Evolutionary conservation across 2,329 filamentous ascomycete genomes (phyloP).

Genomic region (Leptographium radiaticola): DNA sequence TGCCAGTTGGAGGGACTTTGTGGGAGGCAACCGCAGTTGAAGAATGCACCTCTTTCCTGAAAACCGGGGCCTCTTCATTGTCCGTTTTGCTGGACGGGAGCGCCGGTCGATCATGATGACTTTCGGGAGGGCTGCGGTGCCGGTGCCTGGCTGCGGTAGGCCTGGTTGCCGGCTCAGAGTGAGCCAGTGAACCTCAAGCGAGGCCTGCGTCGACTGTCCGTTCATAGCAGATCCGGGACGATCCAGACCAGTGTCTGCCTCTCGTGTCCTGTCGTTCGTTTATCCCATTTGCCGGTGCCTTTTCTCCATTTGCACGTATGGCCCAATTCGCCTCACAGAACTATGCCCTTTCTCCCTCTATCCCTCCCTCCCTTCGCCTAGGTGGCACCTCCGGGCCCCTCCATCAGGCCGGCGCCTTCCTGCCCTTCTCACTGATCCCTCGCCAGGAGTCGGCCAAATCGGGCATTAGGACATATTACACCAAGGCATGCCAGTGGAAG

Average conservation of each 20-base stretch:
- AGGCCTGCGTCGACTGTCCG: neutral
- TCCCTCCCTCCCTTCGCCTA: neutral
- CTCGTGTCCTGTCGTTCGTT: neutral
- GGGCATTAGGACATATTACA: neutral
- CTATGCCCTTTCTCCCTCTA: neutral
- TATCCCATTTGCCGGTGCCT: neutral
- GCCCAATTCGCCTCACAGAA: neutral
- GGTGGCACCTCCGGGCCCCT: neutral
- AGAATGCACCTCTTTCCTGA: neutral
- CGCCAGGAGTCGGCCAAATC: neutral
- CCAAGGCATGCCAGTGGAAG: neutral
- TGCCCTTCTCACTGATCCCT: neutral
- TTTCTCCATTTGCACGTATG: neutral
- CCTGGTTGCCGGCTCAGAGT: too few relatives aligned
- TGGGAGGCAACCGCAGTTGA: neutral
- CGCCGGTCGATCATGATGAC: neutral
- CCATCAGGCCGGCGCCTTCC: neutral
- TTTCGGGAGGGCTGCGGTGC: too few relatives aligned
- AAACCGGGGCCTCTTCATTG: neutral
- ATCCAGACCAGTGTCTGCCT: neutral
- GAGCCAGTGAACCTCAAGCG: too few relatives aligned
- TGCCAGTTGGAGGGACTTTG: constrained; percentile 7
- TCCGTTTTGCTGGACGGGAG: neutral
- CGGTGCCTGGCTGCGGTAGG: too few relatives aligned
- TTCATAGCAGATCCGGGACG: neutral